Evolutionary conservation across 805 yeast genomes (phyloP), one percentile per base, ranked within the genome.

Genomic region (Metschnikowia santaceciliae): DNA sequence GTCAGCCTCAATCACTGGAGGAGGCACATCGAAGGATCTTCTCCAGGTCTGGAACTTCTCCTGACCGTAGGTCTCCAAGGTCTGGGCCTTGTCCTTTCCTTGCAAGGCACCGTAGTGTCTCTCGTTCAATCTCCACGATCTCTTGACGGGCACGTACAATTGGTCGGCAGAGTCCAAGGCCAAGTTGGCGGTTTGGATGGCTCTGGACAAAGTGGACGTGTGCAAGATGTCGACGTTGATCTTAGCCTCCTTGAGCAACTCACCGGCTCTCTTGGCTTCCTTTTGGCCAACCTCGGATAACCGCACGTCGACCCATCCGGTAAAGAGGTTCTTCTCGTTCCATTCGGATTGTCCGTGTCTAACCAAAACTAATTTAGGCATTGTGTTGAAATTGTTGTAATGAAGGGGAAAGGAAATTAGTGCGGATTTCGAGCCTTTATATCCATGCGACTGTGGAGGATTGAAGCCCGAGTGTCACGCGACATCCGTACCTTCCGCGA

Each of bases 261-360:
- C 90, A 75, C 97, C 98, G 60, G 97, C 98, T 71, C 88, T 85
- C 61, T 77, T 78, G 63, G 98, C 98, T 79, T 91, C 98, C 70
- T 84, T 80, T 70, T 79, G 82, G 75, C 98, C 98, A 62, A 80
- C 74, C 55, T 79, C 90, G 49, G 92, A 84, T 71, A 91, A 82
- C 67, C 81, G 78, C 62, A 90, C 96, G 74, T 91, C 98, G 57
- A 92, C 97, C 98, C 98, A 91, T 69, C 98, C 98, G 73, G 97
- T 91, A 86, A 91, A 91, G 63, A 91, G 81, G 83, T 91, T 92
- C 81, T 90, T 89, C 76, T 90, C 96, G 76, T 91, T 91, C 98
- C 98, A 91, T 75, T 89, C 97, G 78, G 96, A 88, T 81, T 92
- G 96, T 67, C 98, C 98, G 91, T 91, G 98, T 82, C 98, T 91